A percentile compares a stretch with the other conserved stretches of the same genome.
These are phyloP conservation scores for Piloderma croceum DNA, from an alignment of 768 basidiomycete genomes.

Conservation along the genomic window DNA sequence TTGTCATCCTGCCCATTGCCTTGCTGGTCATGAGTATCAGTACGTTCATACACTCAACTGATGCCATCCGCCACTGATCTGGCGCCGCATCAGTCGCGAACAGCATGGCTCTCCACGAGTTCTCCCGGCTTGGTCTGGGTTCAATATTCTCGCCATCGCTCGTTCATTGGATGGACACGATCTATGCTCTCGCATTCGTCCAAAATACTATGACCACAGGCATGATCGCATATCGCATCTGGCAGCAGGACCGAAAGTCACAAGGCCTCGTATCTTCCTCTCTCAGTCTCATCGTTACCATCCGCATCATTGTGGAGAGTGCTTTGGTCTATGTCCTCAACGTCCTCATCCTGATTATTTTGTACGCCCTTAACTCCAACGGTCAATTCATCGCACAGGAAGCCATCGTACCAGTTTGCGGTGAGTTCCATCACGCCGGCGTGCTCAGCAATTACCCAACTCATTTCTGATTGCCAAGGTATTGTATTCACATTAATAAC, in stretches of 20 bases:
- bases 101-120: background rate
- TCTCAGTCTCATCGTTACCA: constrained; percentile 11
- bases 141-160: background rate
- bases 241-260: constrained; percentile 10
- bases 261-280: constrained; percentile 1
- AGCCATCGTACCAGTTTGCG: constrained; percentile 11
- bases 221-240: constrained; percentile 18
- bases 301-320: constrained; percentile 15
- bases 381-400: constrained; percentile 17
- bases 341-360: constrained; percentile 13
- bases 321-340: constrained; percentile 15
- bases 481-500: constrained; percentile 12
- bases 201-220: constrained; percentile 18
- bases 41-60: background rate
- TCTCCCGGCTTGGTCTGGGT: background rate
- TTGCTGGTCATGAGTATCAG: constrained; percentile 12
- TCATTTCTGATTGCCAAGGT: constrained; percentile 4
- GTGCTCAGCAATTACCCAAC: background rate
- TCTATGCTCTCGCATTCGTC: constrained; percentile 15
- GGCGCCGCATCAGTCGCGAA: background rate
- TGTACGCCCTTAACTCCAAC: constrained; percentile 13
- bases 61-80: background rate
- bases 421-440: constrained; percentile 1
- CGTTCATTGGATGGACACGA: constrained; percentile 13
- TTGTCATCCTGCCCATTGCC: constrained; percentile 12